Evolutionary conservation across 768 basidiomycete species (phyloP).

Genomic region (Dentipellis sp.): DNA sequence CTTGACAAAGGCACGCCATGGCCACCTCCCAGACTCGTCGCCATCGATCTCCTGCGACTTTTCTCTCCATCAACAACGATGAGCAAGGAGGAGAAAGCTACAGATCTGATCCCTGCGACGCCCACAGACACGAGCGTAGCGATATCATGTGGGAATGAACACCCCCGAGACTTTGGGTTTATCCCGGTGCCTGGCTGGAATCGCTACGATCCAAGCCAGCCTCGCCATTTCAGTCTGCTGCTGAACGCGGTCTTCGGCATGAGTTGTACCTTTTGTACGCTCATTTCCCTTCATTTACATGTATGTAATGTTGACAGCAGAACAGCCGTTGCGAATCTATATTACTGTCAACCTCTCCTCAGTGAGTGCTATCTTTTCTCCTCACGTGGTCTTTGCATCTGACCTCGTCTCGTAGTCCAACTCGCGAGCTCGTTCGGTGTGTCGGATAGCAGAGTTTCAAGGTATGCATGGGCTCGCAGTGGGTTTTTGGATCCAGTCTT

Average conservation of each 20-base stretch:
- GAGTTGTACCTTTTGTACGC: constrained; percentile 34
- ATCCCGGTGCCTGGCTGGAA: constrained; percentile 34
- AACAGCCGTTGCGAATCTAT: not conserved
- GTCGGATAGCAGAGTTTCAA: constrained; percentile 15
- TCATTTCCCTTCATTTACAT: not conserved
- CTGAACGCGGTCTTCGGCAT: constrained; percentile 36
- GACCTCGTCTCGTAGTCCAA: constrained; percentile 23
- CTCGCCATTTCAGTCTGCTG: constrained; percentile 25
- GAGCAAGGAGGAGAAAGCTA: no score
- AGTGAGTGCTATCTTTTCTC: constrained; percentile 4
- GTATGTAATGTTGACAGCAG: not conserved
- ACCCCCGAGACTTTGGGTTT: constrained; percentile 29
- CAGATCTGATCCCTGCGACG: no score
- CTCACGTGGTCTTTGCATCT: not conserved
- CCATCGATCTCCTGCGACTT: no score
- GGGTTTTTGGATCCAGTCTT: not conserved
- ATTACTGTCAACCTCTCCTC: constrained; percentile 22
- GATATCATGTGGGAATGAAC: not conserved
- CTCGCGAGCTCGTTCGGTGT: constrained; percentile 26
- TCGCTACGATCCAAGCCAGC: constrained; percentile 29
- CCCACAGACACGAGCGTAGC: not conserved
- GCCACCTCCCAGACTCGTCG: no score
- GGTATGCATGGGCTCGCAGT: not conserved
- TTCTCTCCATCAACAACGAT: no score
- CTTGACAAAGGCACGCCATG: no score